Percentiles rank a stretch among this genome's conserved stretches.
These are phyloP conservation scores for Amanita muscaria DNA, from an alignment of 768 basidiomycete species.

Conservation along the genomic window DNA sequence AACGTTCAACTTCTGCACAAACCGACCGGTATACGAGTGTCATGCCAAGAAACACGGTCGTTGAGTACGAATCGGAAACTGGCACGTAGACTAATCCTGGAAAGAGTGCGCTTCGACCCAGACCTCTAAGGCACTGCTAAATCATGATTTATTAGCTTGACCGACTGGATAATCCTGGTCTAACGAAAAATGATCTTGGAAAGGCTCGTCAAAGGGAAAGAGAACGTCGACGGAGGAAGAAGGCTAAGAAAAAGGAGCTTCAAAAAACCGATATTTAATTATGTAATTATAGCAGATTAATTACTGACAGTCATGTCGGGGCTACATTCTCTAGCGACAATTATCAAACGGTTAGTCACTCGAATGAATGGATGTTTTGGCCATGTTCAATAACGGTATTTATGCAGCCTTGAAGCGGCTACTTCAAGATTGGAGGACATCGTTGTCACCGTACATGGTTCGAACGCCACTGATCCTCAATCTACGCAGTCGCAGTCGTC, in stretches of 20 bases:
- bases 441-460: constrained; percentile 32
- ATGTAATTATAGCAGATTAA: background rate
- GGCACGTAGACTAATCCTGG: constrained; percentile 63
- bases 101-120: constrained; percentile 55
- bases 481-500: constrained; percentile 22
- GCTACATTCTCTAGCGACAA: constrained; percentile 68
- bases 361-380: no score
- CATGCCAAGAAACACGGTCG: constrained; percentile 86
- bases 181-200: constrained; percentile 61
- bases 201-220: constrained; percentile 70
- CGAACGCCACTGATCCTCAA: constrained; percentile 15
- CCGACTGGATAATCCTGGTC: constrained; percentile 60
- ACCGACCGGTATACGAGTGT: constrained; percentile 80
- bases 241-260: constrained; percentile 60
- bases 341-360: constrained; percentile 71
- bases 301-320: constrained; percentile 30
- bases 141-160: constrained; percentile 48
- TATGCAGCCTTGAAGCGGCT: constrained; percentile 82
- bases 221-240: constrained; percentile 67
- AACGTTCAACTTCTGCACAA: constrained; percentile 86
- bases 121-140: constrained; percentile 15
- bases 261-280: constrained; percentile 18
- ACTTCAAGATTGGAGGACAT: constrained; percentile 92
- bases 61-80: constrained; percentile 68
- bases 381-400: no score